Conservation (phyloP, 306 rosid species). For the Prunus campanulata region DNA sequence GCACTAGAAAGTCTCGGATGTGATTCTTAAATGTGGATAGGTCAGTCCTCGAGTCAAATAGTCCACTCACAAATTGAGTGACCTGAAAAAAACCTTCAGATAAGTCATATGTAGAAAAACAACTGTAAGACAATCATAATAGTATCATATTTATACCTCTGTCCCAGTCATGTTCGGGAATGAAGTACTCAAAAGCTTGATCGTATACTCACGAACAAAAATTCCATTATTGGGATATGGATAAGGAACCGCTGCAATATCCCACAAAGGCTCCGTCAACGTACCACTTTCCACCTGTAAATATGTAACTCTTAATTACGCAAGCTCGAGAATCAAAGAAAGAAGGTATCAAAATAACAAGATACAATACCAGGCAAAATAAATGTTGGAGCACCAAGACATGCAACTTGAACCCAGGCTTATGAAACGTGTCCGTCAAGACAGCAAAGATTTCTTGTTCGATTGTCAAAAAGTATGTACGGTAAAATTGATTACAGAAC, state of each 20-base stretch:
- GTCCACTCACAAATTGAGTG: constrained; percentile 85
- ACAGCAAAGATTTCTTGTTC: constrained; percentile 96
- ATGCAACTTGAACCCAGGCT: constrained; percentile 98
- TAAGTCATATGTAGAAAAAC: constrained; percentile 1
- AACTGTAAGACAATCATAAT: neutral
- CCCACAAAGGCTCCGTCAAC: constrained; percentile 93
- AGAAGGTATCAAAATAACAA: neutral
- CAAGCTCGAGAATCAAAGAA: neutral
- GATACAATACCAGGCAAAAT: constrained; percentile 73
- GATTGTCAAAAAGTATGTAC: constrained; percentile 69
- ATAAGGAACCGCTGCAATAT: constrained; percentile 57
- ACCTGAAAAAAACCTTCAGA: constrained; percentile 48
- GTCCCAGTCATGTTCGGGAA: constrained; percentile 94
- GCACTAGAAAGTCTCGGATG: constrained; percentile 86
- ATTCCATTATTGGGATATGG: constrained; percentile 64
- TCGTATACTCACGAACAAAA: constrained; percentile 83
- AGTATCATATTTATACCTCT: constrained; percentile 49
- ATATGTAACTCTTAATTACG: neutral
- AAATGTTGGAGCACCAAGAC: constrained; percentile 96
- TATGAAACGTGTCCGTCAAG: constrained; percentile 92
- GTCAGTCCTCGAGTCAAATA: constrained; percentile 77
- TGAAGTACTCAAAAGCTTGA: constrained; percentile 83
- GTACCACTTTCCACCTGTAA: constrained; percentile 76
- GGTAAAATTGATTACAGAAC: constrained; percentile 90
- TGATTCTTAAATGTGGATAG: constrained; percentile 73